phyloP scores from a whole-genome alignment of 805 yeast genomes.

The Saturnispora halmiae region DNA sequence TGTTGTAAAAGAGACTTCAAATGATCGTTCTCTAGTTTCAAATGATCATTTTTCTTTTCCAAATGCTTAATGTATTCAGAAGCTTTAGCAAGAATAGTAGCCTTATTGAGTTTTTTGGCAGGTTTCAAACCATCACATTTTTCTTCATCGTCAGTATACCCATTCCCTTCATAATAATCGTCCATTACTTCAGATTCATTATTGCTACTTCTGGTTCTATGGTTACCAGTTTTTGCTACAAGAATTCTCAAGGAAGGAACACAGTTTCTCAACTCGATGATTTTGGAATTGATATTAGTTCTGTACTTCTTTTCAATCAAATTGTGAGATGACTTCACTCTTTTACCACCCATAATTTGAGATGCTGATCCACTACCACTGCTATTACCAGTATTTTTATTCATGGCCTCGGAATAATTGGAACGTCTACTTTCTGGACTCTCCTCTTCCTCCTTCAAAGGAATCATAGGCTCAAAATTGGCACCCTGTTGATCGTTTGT shows the following conservation, averaged over 20 bases:
- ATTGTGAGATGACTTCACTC: conserved; percentile 63
- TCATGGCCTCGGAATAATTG: conserved; percentile 8
- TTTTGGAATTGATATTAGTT: conserved; percentile 70
- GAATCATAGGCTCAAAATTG: conserved; percentile 5
- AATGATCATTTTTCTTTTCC: conserved; percentile 47
- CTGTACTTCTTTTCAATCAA: conserved; percentile 77
- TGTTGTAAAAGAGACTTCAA: conserved; percentile 22
- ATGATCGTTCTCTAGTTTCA: conserved; percentile 39
- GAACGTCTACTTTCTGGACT: conserved; percentile 8
- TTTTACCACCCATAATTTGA: conserved; percentile 25
- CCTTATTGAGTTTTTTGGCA: conserved; percentile 69
- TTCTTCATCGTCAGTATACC: conserved; percentile 43
- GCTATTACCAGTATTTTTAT: conserved; percentile 5
- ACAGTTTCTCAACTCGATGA: conserved; percentile 61
- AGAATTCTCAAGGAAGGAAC: conserved; percentile 63
- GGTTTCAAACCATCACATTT: conserved; percentile 69
- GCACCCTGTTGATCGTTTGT: conserved; percentile 9
- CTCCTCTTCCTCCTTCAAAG: conserved; percentile 11
- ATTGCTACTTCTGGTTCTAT: conserved; percentile 28
- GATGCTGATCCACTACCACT: conserved; percentile 9
- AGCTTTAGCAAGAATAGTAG: conserved; percentile 65
- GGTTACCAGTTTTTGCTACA: conserved; percentile 28
- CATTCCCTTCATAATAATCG: conserved; percentile 43
- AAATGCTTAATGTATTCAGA: conserved; percentile 70
- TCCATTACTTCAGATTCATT: conserved; percentile 34